A percentile compares a stretch with the other conserved stretches of the same genome.
Evolutionary conservation across 352 stramenopile genomes (phyloP).

Genomic region (Globisporangium yorkense): DNA sequence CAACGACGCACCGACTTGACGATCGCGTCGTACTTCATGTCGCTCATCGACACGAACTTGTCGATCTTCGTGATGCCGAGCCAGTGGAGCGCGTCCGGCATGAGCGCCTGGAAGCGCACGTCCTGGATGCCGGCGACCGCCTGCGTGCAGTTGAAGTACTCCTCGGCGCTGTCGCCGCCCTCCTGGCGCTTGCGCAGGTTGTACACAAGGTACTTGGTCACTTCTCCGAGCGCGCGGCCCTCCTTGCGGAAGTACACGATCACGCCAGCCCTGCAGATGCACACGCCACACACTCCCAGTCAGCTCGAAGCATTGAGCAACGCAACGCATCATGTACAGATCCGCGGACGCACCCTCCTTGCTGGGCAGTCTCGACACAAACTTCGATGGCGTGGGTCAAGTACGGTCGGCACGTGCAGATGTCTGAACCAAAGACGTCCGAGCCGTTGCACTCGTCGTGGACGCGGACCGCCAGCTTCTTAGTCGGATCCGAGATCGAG

Average conservation of each 20-base stretch:
- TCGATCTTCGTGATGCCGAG: slow-evolving; percentile 94
- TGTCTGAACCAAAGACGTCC: slow-evolving; percentile 97
- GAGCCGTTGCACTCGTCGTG: slow-evolving; percentile 99
- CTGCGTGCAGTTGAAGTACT: slow-evolving; percentile 99
- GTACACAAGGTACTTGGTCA: slow-evolving; percentile 99
- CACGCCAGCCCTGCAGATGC: slow-evolving; percentile 75
- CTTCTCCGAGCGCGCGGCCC: slow-evolving; percentile 94
- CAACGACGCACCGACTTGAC: slow-evolving; percentile 82
- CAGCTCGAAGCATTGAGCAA: not conserved
- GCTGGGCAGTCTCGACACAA: slow-evolving; percentile 96
- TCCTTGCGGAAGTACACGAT: slow-evolving; percentile 99
- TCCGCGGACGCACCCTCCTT: slow-evolving; percentile 82
- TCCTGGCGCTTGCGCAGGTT: slow-evolving; percentile 98
- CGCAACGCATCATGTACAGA: not conserved
- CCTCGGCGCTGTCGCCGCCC: slow-evolving; percentile 93
- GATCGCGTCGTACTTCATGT: slow-evolving; percentile 99
- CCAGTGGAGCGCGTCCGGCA: slow-evolving; percentile 99
- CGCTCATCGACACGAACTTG: slow-evolving; percentile 96
- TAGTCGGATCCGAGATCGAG: slow-evolving; percentile 96
- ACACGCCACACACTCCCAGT: slow-evolving; percentile 3
- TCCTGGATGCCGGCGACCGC: slow-evolving; percentile 97
- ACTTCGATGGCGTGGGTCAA: slow-evolving; percentile 99
- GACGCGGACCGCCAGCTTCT: slow-evolving; percentile 96
- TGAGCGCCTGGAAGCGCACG: slow-evolving; percentile 97
- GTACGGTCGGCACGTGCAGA: slow-evolving; percentile 99